Evolutionary conservation across 306 rosid genomes (phyloP).

Genomic region (Arachis hypogaea): DNA sequence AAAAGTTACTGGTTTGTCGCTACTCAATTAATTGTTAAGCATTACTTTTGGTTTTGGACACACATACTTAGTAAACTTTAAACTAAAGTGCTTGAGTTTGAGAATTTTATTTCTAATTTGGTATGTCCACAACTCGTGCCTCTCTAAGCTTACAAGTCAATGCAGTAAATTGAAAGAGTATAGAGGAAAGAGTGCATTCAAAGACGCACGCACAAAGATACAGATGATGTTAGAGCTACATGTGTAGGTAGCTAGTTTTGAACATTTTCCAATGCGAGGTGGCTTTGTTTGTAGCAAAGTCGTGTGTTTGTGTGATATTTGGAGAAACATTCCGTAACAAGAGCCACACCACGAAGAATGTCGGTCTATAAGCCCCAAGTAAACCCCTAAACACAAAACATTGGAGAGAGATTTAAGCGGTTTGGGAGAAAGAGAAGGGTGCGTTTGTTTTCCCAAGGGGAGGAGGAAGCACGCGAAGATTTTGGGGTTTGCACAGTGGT

Average conservation of each 20-base stretch:
- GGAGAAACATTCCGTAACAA: slow-evolving; percentile 11
- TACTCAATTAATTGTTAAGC: no score
- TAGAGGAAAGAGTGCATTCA: slow-evolving; percentile 18
- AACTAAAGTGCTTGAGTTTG: no score
- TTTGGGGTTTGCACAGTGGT: slow-evolving; percentile 41
- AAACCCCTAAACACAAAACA: slow-evolving; percentile 20
- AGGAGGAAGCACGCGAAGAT: slow-evolving; percentile 55
- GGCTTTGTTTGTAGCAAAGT: slow-evolving; percentile 22
- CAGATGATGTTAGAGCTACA: no score
- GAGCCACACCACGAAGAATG: slow-evolving; percentile 56
- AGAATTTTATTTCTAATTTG: no score
- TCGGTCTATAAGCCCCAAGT: slow-evolving; percentile 50
- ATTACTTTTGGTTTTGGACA: no score
- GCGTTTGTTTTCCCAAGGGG: slow-evolving; percentile 47
- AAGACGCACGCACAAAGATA: neutral
- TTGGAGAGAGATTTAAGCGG: slow-evolving; percentile 5
- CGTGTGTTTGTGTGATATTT: neutral
- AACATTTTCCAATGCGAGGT: slow-evolving; percentile 36
- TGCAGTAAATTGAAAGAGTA: neutral
- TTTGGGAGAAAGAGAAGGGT: slow-evolving; percentile 44
- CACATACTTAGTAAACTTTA: no score
- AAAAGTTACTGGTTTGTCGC: no score
- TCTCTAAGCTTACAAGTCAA: slow-evolving; percentile 25
- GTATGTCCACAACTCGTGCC: no score
- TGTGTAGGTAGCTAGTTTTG: slow-evolving; percentile 27